Evolutionary conservation across 2,329 filamentous ascomycete genomes (phyloP).

Genomic region (Sporothrix euskadiensis): DNA sequence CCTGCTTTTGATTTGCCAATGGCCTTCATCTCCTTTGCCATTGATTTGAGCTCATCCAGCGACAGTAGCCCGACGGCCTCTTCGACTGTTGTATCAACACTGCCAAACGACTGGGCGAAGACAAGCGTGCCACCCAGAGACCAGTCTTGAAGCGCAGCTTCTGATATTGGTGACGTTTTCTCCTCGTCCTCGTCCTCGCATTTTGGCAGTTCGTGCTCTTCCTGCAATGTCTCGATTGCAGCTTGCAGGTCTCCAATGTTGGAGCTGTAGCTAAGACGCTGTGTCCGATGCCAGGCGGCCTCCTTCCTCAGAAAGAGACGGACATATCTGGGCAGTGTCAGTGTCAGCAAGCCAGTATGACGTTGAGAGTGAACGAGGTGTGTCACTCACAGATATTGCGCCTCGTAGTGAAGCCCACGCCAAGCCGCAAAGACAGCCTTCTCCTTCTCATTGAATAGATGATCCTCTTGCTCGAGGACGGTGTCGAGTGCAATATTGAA

Average conservation of each 20-base stretch:
- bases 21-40: constrained; percentile 85
- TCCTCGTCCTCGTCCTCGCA: background rate
- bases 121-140: constrained; percentile 61
- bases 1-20: constrained; percentile 87
- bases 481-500: constrained; percentile 92
- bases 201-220: constrained; percentile 55
- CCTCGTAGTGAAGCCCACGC: constrained; percentile 73
- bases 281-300: constrained; percentile 83
- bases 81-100: constrained; percentile 73
- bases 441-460: constrained; percentile 83
- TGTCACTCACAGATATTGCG: constrained; percentile 76
- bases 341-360: background rate
- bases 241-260: constrained; percentile 74
- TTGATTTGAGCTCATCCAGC: constrained; percentile 80
- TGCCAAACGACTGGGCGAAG: constrained; percentile 78
- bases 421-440: constrained; percentile 74
- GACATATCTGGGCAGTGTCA: constrained; percentile 67
- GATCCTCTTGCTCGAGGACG: constrained; percentile 82
- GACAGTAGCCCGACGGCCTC: constrained; percentile 79
- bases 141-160: constrained; percentile 42
- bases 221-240: constrained; percentile 67
- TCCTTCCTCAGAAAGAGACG: constrained; percentile 90
- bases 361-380: background rate
- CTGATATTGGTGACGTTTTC: background rate
- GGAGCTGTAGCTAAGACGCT: constrained; percentile 73